Evolutionary conservation across 2,329 filamentous ascomycete species (phyloP).

Genomic region (Leptographium galeiforme): DNA sequence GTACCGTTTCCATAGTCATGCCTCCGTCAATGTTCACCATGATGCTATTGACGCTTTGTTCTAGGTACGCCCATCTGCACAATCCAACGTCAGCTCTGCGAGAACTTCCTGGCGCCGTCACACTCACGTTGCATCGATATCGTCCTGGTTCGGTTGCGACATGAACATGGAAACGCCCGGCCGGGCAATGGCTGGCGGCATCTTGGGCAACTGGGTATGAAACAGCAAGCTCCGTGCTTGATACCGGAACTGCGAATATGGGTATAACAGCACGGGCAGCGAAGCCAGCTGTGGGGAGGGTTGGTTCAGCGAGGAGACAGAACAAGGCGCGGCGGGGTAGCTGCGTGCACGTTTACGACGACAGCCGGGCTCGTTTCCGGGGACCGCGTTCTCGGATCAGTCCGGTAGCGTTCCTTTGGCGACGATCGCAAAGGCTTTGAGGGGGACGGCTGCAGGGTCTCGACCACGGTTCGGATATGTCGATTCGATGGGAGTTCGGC

Average conservation of each 20-base stretch:
- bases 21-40: conserved; percentile 88
- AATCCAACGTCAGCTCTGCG: background rate
- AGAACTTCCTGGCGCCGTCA: background rate
- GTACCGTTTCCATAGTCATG: conserved; percentile 79
- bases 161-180: conserved; percentile 2
- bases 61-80: conserved; percentile 73
- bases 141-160: conserved; percentile 10
- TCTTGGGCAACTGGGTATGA: background rate
- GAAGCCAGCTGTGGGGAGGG: background rate
- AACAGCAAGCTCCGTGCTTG: background rate
- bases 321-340: background rate
- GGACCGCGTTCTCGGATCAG: background rate
- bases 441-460: background rate
- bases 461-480: background rate
- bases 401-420: background rate
- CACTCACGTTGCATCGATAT: conserved; percentile 13
- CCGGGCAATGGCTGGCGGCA: conserved; percentile 7
- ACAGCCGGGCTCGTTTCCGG: background rate
- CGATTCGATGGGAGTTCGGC: background rate
- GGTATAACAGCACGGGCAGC: background rate
- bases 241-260: background rate
- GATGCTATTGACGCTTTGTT: conserved; percentile 78
- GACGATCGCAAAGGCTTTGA: background rate
- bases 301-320: background rate
- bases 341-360: background rate